A percentile compares a stretch with the other conserved stretches of the same genome.
These are phyloP conservation scores for Rhizopus stolonifer DNA, from an alignment of 371 early-diverging fungal genomes.

Conservation along the genomic window DNA sequence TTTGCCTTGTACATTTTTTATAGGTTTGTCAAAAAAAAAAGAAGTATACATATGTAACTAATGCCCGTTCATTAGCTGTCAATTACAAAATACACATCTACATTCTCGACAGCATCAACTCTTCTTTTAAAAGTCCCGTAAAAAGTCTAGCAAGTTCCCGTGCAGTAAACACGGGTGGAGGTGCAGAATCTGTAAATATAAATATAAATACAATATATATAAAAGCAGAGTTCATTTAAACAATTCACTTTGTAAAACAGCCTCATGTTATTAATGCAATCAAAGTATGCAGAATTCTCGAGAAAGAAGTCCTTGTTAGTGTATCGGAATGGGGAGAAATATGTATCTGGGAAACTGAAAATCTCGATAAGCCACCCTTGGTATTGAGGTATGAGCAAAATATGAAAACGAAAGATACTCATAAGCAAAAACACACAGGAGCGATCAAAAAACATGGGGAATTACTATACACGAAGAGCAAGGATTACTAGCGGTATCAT, in stretches of 20 bases:
- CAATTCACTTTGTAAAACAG: slow-evolving; percentile 16
- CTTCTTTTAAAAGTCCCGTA: slow-evolving; percentile 21
- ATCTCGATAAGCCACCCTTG: slow-evolving; percentile 45
- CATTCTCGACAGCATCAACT: slow-evolving; percentile 13
- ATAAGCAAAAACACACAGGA: slow-evolving; percentile 14
- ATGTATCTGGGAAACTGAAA: slow-evolving; percentile 49
- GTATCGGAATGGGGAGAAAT: slow-evolving; percentile 56
- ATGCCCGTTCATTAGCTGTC: slow-evolving; percentile 20
- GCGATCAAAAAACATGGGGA: slow-evolving; percentile 60
- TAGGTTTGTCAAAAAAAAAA: slow-evolving; percentile 26
- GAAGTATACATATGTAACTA: background rate
- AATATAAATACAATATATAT: no score
- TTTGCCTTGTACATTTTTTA: slow-evolving; percentile 38
- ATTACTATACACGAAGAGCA: slow-evolving; percentile 55
- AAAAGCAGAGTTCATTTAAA: background rate
- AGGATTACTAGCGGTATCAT: slow-evolving; percentile 59
- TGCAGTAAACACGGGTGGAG: slow-evolving; percentile 10
- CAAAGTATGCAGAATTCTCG: slow-evolving; percentile 46
- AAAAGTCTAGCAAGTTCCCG: slow-evolving; percentile 16
- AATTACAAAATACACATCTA: slow-evolving; percentile 33
- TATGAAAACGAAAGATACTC: background rate
- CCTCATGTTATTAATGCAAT: slow-evolving; percentile 59
- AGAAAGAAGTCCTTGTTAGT: slow-evolving; percentile 51
- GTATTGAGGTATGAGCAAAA: slow-evolving; percentile 27
- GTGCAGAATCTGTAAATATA: slow-evolving; percentile 22